Conservation (phyloP, 768 basidiomycete species). For the Artomyces pyxidatus region DNA sequence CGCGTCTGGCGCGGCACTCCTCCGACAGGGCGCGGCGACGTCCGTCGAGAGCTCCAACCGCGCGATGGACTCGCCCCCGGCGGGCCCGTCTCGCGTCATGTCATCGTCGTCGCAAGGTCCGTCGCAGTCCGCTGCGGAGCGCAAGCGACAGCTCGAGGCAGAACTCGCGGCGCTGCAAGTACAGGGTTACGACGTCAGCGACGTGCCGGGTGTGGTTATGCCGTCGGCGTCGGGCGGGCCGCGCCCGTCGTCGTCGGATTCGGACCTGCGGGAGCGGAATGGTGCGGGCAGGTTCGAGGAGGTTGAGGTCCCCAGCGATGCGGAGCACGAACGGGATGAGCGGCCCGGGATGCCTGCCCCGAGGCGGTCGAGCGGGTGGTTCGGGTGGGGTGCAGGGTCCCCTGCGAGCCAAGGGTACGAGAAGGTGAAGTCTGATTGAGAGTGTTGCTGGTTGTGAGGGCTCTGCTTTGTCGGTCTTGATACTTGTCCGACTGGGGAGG, state of each 20-base stretch:
- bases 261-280: slow-evolving; percentile 11
- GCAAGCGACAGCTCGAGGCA: slow-evolving; percentile 19
- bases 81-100: slow-evolving; percentile 20
- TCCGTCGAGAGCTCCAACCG: slow-evolving; percentile 22
- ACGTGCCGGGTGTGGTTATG: slow-evolving; percentile 1
- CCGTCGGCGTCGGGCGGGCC: slow-evolving; percentile 34
- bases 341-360: background rate
- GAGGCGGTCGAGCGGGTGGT: slow-evolving; percentile 9
- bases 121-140: background rate
- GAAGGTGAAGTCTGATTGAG: background rate
- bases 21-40: slow-evolving; percentile 42
- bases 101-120: slow-evolving; percentile 11
- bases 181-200: slow-evolving; percentile 12
- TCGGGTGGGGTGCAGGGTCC: slow-evolving; percentile 9
- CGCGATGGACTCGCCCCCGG: slow-evolving; percentile 25
- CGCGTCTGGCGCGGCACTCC: slow-evolving; percentile 56
- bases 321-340: slow-evolving; percentile 40
- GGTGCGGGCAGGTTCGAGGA: slow-evolving; percentile 48
- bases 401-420: background rate
- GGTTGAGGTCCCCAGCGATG: slow-evolving; percentile 62
- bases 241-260: slow-evolving; percentile 30
- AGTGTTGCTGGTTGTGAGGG: no score
- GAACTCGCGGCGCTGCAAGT: background rate
- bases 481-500: no score
- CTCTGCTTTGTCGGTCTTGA: no score